Conservation (phyloP, 805 yeast genomes). For the Schwanniomyces vanrijiae region DNA sequence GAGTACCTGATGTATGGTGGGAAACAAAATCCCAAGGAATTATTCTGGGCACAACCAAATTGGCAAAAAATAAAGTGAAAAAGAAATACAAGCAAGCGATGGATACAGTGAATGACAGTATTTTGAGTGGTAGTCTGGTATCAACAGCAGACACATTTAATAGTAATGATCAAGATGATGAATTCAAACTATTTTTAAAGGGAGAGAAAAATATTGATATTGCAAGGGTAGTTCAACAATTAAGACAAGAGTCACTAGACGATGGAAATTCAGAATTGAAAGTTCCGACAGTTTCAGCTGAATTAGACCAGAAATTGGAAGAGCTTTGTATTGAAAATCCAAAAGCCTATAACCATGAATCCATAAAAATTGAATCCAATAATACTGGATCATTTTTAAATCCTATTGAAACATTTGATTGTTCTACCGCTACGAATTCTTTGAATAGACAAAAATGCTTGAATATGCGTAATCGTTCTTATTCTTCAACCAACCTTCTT, state of each 20-base stretch:
- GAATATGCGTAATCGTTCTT: neutral
- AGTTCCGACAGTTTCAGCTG: neutral
- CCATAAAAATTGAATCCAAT: neutral
- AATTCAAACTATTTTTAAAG: conserved; percentile 2
- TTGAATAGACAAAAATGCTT: neutral
- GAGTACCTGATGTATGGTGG: conserved; percentile 58
- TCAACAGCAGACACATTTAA: neutral
- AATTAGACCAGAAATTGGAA: neutral
- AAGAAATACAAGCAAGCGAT: conserved; percentile 9
- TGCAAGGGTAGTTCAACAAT: neutral
- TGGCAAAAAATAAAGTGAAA: conserved; percentile 13
- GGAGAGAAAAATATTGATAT: neutral
- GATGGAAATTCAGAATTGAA: neutral
- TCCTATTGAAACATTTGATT: neutral
- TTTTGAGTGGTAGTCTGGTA: conserved; percentile 3
- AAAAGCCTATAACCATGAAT: neutral
- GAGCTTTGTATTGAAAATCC: neutral
- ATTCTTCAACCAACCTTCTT: neutral
- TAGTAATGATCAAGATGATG: conserved; percentile 4
- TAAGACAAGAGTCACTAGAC: conserved; percentile 1
- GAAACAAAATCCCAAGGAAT: conserved; percentile 30
- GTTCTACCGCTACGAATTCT: neutral
- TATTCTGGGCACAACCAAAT: conserved; percentile 13
- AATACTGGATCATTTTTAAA: neutral
- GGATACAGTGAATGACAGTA: conserved; percentile 7